phyloP scores from a whole-genome alignment of 257 asterid species.

The Solanum verrucosum region DNA sequence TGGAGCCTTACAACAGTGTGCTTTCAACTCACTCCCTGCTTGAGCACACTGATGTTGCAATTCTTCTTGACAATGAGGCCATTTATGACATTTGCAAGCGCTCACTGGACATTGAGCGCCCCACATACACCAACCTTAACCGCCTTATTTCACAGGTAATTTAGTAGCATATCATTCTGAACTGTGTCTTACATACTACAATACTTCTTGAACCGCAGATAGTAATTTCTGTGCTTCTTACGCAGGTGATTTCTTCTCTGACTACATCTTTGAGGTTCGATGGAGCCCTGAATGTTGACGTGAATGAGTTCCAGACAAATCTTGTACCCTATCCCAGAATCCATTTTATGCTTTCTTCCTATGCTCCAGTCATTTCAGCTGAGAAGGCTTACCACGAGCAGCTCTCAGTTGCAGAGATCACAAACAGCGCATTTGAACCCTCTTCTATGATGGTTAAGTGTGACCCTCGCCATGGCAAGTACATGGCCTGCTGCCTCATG shows the following conservation, averaged over 20 bases:
- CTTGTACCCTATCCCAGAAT: conserved; percentile 17
- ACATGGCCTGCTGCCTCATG: conserved; percentile 24
- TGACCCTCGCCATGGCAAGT: conserved; percentile 21
- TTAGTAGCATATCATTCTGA: not conserved
- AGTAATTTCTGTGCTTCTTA: not conserved
- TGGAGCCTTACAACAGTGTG: conserved; percentile 23
- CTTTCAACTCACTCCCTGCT: conserved; percentile 22
- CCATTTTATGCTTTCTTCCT: conserved; percentile 17
- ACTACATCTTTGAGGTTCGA: conserved; percentile 22
- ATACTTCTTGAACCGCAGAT: not conserved
- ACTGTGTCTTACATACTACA: not conserved
- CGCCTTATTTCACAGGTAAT: conserved; percentile 19
- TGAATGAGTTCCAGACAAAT: conserved; percentile 23
- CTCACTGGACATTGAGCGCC: conserved; percentile 11
- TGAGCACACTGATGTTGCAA: conserved; percentile 20
- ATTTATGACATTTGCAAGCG: conserved; percentile 5
- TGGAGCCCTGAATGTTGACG: conserved; percentile 20
- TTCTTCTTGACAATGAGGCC: conserved; percentile 12
- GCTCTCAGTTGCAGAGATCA: conserved; percentile 17
- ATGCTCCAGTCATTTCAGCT: conserved; percentile 18
- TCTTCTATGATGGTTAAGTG: conserved; percentile 24
- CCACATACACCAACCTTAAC: conserved; percentile 21
- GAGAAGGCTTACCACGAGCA: conserved; percentile 22
- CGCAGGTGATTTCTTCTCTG: conserved; percentile 19
- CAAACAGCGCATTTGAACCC: conserved; percentile 19